A percentile compares a stretch with the other conserved stretches of the same genome.
These are phyloP conservation scores for Sindora glabra DNA, from an alignment of 306 rosid genomes.

Conservation along the genomic window DNA sequence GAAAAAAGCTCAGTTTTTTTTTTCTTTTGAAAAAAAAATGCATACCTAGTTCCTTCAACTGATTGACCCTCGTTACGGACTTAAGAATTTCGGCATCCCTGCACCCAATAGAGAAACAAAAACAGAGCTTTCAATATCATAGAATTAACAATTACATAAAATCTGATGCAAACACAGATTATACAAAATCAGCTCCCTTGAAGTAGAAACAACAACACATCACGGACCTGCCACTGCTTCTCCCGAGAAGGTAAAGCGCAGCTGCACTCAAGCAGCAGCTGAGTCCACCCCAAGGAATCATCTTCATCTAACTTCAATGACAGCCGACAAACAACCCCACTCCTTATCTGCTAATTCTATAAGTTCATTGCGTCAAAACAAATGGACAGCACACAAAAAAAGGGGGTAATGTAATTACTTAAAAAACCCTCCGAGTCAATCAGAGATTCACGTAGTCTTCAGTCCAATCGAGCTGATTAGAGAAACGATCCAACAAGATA, in stretches of 20 bases:
- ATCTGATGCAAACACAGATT: background rate
- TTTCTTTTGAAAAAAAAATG: too few relatives aligned
- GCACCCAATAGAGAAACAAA: too few relatives aligned
- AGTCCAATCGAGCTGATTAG: background rate
- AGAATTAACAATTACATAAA: background rate
- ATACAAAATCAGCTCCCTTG: background rate
- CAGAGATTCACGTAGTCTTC: background rate
- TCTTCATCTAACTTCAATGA: slow-evolving; percentile 20
- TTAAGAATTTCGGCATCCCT: slow-evolving; percentile 86
- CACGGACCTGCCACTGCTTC: slow-evolving; percentile 82
- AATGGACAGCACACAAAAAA: background rate
- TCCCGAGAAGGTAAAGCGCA: slow-evolving; percentile 92
- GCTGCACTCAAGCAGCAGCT: slow-evolving; percentile 94
- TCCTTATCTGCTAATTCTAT: background rate
- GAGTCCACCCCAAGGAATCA: slow-evolving; percentile 93
- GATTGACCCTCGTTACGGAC: slow-evolving; percentile 75
- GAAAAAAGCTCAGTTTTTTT: background rate
- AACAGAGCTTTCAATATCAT: background rate
- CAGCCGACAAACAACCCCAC: slow-evolving; percentile 10
- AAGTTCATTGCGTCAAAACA: background rate
- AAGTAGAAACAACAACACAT: background rate
- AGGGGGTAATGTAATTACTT: background rate
- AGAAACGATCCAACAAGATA: too few relatives aligned
- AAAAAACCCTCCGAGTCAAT: background rate
- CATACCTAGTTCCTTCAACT: slow-evolving; percentile 84